Evolutionary conservation across 441 rosid species (phyloP).

Genomic region (Gossypium schwendimanii): DNA sequence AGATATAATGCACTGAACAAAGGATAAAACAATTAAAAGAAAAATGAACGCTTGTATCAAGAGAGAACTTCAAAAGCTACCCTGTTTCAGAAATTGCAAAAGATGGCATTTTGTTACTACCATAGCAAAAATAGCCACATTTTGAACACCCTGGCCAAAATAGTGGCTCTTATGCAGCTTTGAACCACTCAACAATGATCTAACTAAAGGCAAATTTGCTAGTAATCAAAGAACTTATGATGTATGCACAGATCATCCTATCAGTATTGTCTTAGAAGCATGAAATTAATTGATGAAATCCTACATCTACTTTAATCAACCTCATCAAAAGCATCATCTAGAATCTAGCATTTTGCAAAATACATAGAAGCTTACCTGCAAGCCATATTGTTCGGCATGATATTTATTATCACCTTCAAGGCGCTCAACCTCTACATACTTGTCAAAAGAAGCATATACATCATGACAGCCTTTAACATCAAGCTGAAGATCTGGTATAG

Average conservation of each 20-base stretch:
- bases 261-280: neutral
- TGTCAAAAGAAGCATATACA: constrained; percentile 49
- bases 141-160: neutral
- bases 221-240: neutral
- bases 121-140: neutral
- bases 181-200: neutral
- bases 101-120: neutral
- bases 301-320: neutral
- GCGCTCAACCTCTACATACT: constrained; percentile 49
- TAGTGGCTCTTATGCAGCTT: neutral
- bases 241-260: neutral
- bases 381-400: constrained; percentile 46
- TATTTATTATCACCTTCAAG: constrained; percentile 55
- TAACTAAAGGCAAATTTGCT: neutral
- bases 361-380: constrained; percentile 31
- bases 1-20: neutral
- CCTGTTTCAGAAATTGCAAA: neutral
- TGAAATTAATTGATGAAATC: neutral
- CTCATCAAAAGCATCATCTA: neutral
- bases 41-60: neutral
- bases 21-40: neutral
- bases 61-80: neutral
- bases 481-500: constrained; percentile 37
- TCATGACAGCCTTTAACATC: constrained; percentile 52
- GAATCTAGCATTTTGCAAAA: neutral